Conservation (phyloP, 1,284 basidiomycete genomes). For the Coniferiporia weirii region DNA sequence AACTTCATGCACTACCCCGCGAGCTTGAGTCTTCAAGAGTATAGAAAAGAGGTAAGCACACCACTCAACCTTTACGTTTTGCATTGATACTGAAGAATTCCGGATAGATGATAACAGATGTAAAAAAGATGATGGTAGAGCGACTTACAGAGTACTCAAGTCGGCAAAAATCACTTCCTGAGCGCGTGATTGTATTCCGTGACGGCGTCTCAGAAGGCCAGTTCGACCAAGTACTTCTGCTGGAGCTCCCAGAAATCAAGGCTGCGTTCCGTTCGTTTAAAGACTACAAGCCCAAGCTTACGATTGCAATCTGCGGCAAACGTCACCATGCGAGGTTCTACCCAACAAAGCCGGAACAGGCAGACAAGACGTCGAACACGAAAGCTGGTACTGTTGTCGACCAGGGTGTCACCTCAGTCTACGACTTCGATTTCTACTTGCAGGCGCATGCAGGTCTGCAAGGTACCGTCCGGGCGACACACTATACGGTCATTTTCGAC, state of each 20-base stretch:
- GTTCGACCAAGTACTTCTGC: conserved; percentile 49
- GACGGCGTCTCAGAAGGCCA: conserved; percentile 78
- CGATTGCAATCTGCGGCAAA: conserved; percentile 74
- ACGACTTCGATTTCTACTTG: conserved; percentile 73
- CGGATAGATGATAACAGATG: conserved; percentile 57
- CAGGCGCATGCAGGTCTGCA: conserved; percentile 70
- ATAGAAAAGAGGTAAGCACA: conserved; percentile 56
- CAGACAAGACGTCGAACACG: conserved; percentile 64
- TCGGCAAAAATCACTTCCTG: conserved; percentile 50
- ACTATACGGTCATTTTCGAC: conserved; percentile 72
- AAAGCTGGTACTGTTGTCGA: conserved; percentile 72
- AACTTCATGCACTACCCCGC: conserved; percentile 69
- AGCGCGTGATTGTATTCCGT: conserved; percentile 64
- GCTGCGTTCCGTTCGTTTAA: conserved; percentile 52
- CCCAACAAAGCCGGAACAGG: conserved; percentile 42
- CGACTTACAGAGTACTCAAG: conserved; percentile 54
- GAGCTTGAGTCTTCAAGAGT: conserved; percentile 53
- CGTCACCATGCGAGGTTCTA: conserved; percentile 71
- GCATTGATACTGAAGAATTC: neutral
- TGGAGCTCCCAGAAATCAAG: conserved; percentile 54
- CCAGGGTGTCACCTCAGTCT: conserved; percentile 64
- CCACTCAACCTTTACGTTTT: conserved; percentile 30
- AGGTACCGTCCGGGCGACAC: conserved; percentile 62
- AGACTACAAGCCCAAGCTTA: conserved; percentile 55
- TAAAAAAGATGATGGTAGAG: conserved; percentile 63